Evolutionary conservation across 1,139 yeast species (phyloP).

Genomic region (Suhomyces bribrorum): DNA sequence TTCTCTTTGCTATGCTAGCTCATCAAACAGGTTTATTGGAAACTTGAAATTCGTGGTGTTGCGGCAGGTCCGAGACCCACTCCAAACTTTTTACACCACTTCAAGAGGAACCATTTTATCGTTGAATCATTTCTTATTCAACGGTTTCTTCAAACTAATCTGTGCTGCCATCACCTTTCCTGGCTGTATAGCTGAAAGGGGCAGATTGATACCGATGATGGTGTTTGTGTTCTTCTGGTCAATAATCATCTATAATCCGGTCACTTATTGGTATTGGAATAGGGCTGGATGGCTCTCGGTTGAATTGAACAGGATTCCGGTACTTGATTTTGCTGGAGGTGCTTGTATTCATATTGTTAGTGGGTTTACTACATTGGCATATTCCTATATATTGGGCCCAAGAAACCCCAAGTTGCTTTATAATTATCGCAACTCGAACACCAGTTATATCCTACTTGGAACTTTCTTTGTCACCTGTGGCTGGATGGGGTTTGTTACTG

Average conservation of each 20-base stretch:
- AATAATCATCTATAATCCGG: slow-evolving; percentile 59
- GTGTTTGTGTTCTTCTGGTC: slow-evolving; percentile 59
- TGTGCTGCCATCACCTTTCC: slow-evolving; percentile 59
- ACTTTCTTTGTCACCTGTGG: slow-evolving; percentile 44
- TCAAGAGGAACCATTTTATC: slow-evolving; percentile 44
- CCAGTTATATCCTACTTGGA: slow-evolving; percentile 53
- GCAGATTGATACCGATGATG: slow-evolving; percentile 53
- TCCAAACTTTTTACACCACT: slow-evolving; percentile 27
- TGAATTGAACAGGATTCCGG: slow-evolving; percentile 43
- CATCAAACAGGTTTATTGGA: slow-evolving; percentile 50
- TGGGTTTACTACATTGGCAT: slow-evolving; percentile 61
- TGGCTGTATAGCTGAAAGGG: slow-evolving; percentile 59
- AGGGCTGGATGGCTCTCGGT: slow-evolving; percentile 56
- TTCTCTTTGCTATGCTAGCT: slow-evolving; percentile 49
- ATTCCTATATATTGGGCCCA: slow-evolving; percentile 60
- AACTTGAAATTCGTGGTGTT: slow-evolving; percentile 45
- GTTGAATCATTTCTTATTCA: slow-evolving; percentile 48
- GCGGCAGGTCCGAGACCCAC: slow-evolving; percentile 31
- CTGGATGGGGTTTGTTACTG: slow-evolving; percentile 49
- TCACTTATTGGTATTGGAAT: slow-evolving; percentile 70
- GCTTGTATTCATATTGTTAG: slow-evolving; percentile 63
- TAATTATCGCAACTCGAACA: slow-evolving; percentile 41
- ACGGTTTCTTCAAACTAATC: slow-evolving; percentile 52
- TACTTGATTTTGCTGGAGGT: slow-evolving; percentile 67
- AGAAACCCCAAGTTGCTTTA: slow-evolving; percentile 42